Percentiles rank a stretch among this genome's conserved stretches.
These are phyloP conservation scores for Carpinus fangiana DNA, from an alignment of 306 rosid species.

Conservation along the genomic window DNA sequence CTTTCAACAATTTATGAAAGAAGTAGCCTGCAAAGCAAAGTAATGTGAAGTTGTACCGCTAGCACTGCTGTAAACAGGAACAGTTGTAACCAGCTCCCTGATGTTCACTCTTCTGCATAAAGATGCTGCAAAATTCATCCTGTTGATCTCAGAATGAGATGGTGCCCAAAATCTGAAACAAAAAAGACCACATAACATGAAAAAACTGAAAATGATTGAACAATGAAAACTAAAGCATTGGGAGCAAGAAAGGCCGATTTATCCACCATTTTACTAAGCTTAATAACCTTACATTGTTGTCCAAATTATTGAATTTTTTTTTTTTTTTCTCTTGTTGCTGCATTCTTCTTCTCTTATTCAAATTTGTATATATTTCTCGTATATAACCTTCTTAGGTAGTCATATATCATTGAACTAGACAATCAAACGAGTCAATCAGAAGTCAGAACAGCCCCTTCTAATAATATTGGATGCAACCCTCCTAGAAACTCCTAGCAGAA, in stretches of 20 bases:
- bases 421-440: background rate
- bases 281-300: background rate
- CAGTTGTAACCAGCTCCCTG: slow-evolving; percentile 58
- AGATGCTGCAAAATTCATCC: slow-evolving; percentile 60
- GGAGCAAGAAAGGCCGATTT: background rate
- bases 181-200: background rate
- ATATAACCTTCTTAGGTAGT: background rate
- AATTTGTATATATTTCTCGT: background rate
- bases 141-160: slow-evolving; percentile 1
- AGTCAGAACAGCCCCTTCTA: background rate
- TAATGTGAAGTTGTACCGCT: slow-evolving; percentile 46
- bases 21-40: slow-evolving; percentile 5
- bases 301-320: background rate
- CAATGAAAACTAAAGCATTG: background rate
- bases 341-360: background rate
- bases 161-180: background rate
- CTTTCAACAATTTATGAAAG: slow-evolving; percentile 4
- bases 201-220: background rate
- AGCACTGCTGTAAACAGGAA: slow-evolving; percentile 59
- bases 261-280: background rate
- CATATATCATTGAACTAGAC: background rate
- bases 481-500: background rate
- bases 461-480: background rate
- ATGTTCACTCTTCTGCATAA: slow-evolving; percentile 64
- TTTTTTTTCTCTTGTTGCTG: background rate